Evolutionary conservation across 139 green algal species (phyloP).

Genomic region (Chlorella vulgaris): DNA sequence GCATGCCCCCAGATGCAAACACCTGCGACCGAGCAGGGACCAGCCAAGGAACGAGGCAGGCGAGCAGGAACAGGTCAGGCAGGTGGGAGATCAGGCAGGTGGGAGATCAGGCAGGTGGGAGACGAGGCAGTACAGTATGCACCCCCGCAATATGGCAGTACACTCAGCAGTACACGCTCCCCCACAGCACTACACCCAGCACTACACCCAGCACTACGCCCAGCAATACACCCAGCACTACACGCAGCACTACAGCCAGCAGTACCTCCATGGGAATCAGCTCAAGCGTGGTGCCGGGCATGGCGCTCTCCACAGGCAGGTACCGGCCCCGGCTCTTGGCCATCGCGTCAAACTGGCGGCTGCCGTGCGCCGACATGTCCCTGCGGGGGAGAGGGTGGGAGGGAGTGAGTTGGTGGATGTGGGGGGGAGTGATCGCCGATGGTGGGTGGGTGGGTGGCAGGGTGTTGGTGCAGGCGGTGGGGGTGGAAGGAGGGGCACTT

Average conservation of each 20-base stretch:
- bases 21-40: too few species aligned
- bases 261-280: conserved; percentile 75
- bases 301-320: conserved; percentile 84
- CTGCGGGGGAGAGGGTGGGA: conserved; percentile 45
- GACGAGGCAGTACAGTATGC: too few species aligned
- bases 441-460: too few species aligned
- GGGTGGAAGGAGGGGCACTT: too few species aligned
- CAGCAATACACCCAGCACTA: not conserved
- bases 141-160: too few species aligned
- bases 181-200: not conserved
- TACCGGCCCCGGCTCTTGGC: conserved; percentile 47
- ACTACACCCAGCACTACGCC: not conserved
- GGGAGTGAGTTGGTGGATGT: too few species aligned
- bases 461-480: too few species aligned
- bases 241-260: not conserved
- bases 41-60: too few species aligned
- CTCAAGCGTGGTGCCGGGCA: conserved; percentile 95
- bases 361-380: conserved; percentile 69
- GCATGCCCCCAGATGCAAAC: conserved; percentile 74
- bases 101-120: not conserved
- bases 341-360: conserved; percentile 58
- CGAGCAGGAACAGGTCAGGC: too few species aligned
- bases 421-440: too few species aligned
- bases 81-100: not conserved
- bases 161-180: too few species aligned